Percentiles rank a stretch among this genome's conserved stretches.
These are phyloP conservation scores for Pterula multifida DNA, from an alignment of 1,284 basidiomycete species.

Conservation along the genomic window DNA sequence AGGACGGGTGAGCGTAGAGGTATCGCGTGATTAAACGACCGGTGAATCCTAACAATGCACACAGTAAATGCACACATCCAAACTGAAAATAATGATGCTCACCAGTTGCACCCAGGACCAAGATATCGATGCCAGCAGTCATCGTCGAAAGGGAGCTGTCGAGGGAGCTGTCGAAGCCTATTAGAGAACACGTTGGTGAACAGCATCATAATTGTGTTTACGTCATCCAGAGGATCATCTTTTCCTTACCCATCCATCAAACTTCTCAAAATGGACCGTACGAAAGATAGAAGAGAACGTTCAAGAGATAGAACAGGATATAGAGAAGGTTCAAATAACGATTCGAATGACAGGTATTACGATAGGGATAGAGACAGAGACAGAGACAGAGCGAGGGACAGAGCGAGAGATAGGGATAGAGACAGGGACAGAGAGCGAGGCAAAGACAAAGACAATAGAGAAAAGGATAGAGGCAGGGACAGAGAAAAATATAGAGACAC, in stretches of 20 bases:
- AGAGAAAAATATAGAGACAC: not conserved
- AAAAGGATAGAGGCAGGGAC: not conserved
- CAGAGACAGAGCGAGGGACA: not conserved
- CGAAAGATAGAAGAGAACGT: no score
- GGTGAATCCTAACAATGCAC: conserved; percentile 36
- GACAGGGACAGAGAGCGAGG: not conserved
- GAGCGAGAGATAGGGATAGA: not conserved
- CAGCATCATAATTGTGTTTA: no score
- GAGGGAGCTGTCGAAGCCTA: no score
- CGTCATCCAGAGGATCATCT: no score
- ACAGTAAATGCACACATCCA: conserved; percentile 12
- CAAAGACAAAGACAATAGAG: not conserved
- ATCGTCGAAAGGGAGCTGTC: not conserved
- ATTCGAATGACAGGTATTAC: no score
- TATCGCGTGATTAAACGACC: conserved; percentile 53
- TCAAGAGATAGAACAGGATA: no score
- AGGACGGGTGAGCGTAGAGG: conserved; percentile 39
- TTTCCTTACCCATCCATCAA: no score
- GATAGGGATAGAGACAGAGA: no score
- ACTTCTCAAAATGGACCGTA: no score
- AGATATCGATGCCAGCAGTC: conserved; percentile 27
- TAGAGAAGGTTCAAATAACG: no score
- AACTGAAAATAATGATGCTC: conserved; percentile 10
- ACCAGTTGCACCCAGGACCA: conserved; percentile 55
- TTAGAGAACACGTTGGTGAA: no score